Conservation (phyloP, 805 yeast genomes). For the Candida coleopterorum region DNA sequence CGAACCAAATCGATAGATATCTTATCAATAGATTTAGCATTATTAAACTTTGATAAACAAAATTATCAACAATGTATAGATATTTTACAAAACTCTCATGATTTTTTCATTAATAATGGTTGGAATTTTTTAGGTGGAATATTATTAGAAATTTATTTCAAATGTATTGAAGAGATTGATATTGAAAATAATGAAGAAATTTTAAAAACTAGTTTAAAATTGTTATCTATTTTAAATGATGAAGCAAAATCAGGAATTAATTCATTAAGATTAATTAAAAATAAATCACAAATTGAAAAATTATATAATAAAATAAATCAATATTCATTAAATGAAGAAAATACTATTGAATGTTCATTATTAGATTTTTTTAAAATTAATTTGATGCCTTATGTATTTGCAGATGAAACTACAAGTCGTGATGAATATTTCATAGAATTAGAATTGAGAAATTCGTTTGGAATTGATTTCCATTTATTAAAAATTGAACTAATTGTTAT, state of each 20-base stretch:
- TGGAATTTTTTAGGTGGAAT: conserved; percentile 71
- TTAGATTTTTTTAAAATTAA: conserved; percentile 31
- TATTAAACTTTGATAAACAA: conserved; percentile 54
- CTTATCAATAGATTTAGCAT: conserved; percentile 74
- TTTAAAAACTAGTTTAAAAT: conserved; percentile 36
- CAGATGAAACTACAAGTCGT: conserved; percentile 15
- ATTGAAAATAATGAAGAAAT: conserved; percentile 23
- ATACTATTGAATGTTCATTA: conserved; percentile 18
- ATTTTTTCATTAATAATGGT: conserved; percentile 59
- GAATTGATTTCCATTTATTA: conserved; percentile 18
- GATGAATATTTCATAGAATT: conserved; percentile 38
- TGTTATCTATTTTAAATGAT: conserved; percentile 29
- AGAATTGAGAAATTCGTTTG: conserved; percentile 25
- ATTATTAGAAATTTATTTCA: conserved; percentile 62
- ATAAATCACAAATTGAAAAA: conserved; percentile 12
- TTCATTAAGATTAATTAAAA: conserved; percentile 13
- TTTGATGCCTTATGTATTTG: conserved; percentile 33
- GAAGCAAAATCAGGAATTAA: conserved; percentile 2
- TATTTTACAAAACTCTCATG: conserved; percentile 64
- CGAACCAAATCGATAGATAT: conserved; percentile 67
- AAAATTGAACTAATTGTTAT: conserved; percentile 17
- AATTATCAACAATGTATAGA: conserved; percentile 58
- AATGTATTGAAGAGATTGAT: conserved; percentile 51
- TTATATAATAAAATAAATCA: conserved; percentile 15
- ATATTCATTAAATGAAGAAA: conserved; percentile 12